Evolutionary conservation across 2,329 filamentous ascomycete species (phyloP).

Genomic region (Tolypocladium endophyticum): DNA sequence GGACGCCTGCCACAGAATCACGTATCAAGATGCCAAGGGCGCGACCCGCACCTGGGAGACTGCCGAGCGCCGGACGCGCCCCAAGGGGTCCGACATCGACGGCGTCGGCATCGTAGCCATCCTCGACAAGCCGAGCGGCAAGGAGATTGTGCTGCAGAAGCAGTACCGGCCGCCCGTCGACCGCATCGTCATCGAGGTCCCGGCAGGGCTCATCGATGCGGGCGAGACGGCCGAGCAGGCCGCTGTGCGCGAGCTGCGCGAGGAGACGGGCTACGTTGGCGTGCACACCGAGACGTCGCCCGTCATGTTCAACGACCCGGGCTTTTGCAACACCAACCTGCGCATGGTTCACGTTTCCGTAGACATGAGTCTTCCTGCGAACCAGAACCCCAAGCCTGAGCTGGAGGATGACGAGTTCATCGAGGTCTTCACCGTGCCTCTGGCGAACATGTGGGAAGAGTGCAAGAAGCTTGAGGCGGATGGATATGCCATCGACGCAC

Average conservation of each 20-base stretch:
- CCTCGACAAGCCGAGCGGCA: constrained; percentile 41
- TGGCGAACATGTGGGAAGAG: constrained; percentile 54
- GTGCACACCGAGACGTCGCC: constrained; percentile 45
- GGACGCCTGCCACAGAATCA: constrained; percentile 30
- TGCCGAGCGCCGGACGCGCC: constrained; percentile 59
- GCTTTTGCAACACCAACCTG: constrained; percentile 57
- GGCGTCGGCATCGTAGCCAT: constrained; percentile 66
- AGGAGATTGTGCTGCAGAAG: constrained; percentile 53
- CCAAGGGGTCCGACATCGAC: constrained; percentile 51
- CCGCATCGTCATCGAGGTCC: constrained; percentile 51
- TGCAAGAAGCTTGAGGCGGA: constrained; percentile 56
- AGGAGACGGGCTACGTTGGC: constrained; percentile 58
- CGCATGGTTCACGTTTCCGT: constrained; percentile 64
- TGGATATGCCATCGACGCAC: constrained; percentile 69
- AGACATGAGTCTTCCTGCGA: constrained; percentile 58
- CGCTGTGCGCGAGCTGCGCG: constrained; percentile 52
- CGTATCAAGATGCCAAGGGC: constrained; percentile 54
- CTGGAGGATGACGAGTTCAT: constrained; percentile 77
- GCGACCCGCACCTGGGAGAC: constrained; percentile 58
- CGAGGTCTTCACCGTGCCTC: constrained; percentile 61
- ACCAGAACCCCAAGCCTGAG: constrained; percentile 57
- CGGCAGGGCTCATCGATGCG: constrained; percentile 52
- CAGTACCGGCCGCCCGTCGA: constrained; percentile 55
- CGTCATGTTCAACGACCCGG: constrained; percentile 57
- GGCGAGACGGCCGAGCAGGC: constrained; percentile 51